Evolutionary conservation across 1,284 basidiomycete species (phyloP).

Genomic region (Rhizoctonia solani): DNA sequence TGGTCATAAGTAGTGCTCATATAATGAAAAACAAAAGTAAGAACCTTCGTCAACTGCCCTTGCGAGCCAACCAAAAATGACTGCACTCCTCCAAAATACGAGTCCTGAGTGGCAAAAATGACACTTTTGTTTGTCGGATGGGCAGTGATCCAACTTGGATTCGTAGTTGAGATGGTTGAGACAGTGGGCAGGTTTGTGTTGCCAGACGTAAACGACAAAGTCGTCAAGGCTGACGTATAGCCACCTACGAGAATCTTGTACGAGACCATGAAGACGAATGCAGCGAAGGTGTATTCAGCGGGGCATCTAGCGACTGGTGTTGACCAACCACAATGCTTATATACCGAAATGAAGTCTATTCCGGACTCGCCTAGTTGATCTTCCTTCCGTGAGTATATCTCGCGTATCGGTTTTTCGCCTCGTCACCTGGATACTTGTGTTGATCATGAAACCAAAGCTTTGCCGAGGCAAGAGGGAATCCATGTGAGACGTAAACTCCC

Average conservation of each 20-base stretch:
- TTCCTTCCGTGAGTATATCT: no score
- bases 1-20: neutral
- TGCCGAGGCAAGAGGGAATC: no score
- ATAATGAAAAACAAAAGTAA: neutral
- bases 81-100: constrained; percentile 14
- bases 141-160: constrained; percentile 25
- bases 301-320: no score
- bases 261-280: no score
- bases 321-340: no score
- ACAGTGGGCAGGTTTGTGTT: constrained; percentile 30
- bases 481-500: no score
- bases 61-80: constrained; percentile 29
- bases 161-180: constrained; percentile 31
- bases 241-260: constrained; percentile 37
- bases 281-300: no score
- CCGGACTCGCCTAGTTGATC: no score
- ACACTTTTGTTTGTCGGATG: constrained; percentile 37
- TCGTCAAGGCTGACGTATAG: constrained; percentile 34
- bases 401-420: no score
- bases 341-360: no score
- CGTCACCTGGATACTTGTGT: no score
- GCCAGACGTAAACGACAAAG: constrained; percentile 31
- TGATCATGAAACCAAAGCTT: no score
- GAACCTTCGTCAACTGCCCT: neutral
- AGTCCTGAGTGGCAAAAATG: constrained; percentile 36